Base-by-base conservation (phyloP, 1,139 yeast genomes). In the Wickerhamomyces sp. region DNA sequence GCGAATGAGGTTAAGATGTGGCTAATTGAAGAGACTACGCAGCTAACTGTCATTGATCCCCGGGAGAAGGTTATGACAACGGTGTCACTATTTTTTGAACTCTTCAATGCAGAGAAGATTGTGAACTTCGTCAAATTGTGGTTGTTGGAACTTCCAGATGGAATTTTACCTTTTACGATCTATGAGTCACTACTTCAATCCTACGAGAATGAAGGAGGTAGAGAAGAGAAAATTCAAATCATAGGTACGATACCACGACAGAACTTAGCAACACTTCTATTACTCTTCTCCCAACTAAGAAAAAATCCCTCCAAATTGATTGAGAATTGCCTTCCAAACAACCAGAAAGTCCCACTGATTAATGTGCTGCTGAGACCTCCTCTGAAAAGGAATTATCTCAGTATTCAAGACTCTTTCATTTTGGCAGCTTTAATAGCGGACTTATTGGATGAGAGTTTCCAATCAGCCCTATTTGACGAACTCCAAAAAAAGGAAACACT, bases 131-230 rank as follows among this genome's bases (percentile, higher is more conserved):
- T 66, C 34, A 66, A 64, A 44, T 45, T 60, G 26, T 65, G 67
- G 64, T 49, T 66, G 26, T 41, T 66, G 27, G 71, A 67, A 45
- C 45, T 65, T 29, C 67, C 68, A 1, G 67, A 65, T 41, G 60
- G 69, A 47, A 43, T 66, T 18, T 48, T 66, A 1, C 66, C 69
- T 7, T 55, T 60, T 45, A 53, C 57, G 2, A 51, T 58, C n/a
- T 61, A 56, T 42, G 66, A 63, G 27, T 45, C 54, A 7, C 39
- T 62, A 29, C 41, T 46, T 15, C 47, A 41, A 14, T 41, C 45
- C 6, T 57, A 54, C 34, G 40, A 43, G 0, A 34, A 23, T 3
- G 33, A 37, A 7, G 35, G 14, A 3, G 39, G 39, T 27, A 31
- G 32, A 10, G 43, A 36, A 7, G 35, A 47, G 2, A 44, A 51